A percentile compares a stretch with the other conserved stretches of the same genome.
Evolutionary conservation across 352 stramenopile species (phyloP).

Genomic region (Pythium aphanidermatum): DNA sequence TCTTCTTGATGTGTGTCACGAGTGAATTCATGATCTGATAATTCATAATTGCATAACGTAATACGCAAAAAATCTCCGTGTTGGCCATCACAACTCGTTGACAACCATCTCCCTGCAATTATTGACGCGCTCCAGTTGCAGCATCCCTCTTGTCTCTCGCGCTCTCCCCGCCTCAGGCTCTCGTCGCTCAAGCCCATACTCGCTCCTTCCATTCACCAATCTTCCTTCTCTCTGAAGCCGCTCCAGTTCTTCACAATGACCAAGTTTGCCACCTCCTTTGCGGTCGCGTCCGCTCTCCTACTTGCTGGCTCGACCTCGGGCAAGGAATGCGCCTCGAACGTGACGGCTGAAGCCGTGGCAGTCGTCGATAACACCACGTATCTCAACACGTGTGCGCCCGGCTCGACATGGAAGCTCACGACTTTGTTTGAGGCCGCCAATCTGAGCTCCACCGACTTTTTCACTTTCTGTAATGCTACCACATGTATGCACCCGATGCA

Average conservation of each 20-base stretch:
- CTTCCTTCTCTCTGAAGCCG: not conserved
- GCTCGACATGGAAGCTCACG: constrained; percentile 41
- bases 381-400: constrained; percentile 42
- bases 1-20: no score
- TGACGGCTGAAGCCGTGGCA: constrained; percentile 30
- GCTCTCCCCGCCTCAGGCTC: constrained; percentile 9
- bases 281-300: constrained; percentile 18
- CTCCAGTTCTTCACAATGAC: constrained; percentile 8
- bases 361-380: constrained; percentile 41
- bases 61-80: no score
- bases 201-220: constrained; percentile 17
- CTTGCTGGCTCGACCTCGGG: constrained; percentile 15
- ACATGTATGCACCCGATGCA: constrained; percentile 55
- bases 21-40: no score
- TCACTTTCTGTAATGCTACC: constrained; percentile 49
- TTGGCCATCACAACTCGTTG: no score
- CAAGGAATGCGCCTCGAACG: constrained; percentile 23
- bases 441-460: constrained; percentile 36
- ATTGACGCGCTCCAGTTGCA: no score
- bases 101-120: no score
- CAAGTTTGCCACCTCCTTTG: constrained; percentile 13
- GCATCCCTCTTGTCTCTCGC: not conserved
- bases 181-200: no score
- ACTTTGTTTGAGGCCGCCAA: constrained; percentile 40
- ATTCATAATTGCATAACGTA: no score